Evolutionary conservation across 148 eudicot genomes (phyloP).

Genomic region (Dysphania ambrosioides): DNA sequence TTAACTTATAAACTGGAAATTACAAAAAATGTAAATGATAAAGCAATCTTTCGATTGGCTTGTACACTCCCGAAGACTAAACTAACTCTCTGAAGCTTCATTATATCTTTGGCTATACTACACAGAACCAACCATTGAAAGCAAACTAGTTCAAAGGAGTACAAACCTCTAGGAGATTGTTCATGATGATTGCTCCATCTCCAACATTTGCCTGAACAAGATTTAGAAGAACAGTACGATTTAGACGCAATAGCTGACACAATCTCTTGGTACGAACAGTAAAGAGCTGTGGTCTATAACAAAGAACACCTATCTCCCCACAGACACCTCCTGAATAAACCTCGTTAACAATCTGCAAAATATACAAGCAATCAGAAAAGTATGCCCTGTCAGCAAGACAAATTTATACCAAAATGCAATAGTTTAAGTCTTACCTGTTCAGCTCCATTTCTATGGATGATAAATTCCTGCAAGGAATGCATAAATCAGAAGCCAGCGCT

Average conservation of each 20-base stretch:
- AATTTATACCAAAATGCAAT: not conserved
- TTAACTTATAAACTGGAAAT: too few species aligned
- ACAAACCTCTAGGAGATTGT: slow-evolving; percentile 72
- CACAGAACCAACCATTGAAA: not conserved
- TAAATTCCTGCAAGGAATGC: slow-evolving; percentile 53
- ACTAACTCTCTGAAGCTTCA: not conserved
- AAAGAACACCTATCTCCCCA: slow-evolving; percentile 86
- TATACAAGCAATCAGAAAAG: slow-evolving; percentile 6
- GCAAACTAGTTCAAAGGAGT: not conserved
- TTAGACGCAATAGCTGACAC: slow-evolving; percentile 65
- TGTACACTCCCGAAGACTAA: too few species aligned
- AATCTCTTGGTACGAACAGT: slow-evolving; percentile 77
- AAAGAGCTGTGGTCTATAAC: slow-evolving; percentile 72
- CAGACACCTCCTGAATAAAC: slow-evolving; percentile 55
- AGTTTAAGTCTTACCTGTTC: slow-evolving; percentile 42
- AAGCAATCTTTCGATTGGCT: too few species aligned
- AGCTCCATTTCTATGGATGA: slow-evolving; percentile 40
- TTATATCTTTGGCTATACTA: not conserved
- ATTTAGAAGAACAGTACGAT: slow-evolving; percentile 57
- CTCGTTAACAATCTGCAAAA: slow-evolving; percentile 44
- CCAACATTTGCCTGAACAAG: slow-evolving; percentile 73
- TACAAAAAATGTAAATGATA: too few species aligned
- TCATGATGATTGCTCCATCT: slow-evolving; percentile 75
- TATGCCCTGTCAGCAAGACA: not conserved
- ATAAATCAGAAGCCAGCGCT: slow-evolving; percentile 25